Conservation (phyloP, 805 yeast species). For the Metschnikowia lunata region DNA sequence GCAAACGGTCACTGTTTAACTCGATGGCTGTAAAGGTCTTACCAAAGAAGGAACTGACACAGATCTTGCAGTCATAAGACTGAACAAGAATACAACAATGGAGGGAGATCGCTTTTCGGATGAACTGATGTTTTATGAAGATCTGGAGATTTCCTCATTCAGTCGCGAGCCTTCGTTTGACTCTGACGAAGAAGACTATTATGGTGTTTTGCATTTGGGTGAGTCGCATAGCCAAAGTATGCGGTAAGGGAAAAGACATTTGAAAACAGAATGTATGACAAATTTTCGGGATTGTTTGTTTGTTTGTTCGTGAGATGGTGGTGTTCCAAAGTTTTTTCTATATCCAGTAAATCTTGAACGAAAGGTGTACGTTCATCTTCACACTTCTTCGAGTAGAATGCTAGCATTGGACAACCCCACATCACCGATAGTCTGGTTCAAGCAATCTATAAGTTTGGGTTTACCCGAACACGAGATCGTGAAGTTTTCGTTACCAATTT, state of each 20-base stretch:
- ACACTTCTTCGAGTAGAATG: constrained; percentile 53
- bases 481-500: constrained; percentile 36
- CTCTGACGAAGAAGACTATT: constrained; percentile 9
- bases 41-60: constrained; percentile 12
- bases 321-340: too few species aligned
- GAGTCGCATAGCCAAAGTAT: background rate
- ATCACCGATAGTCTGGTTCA: constrained; percentile 58
- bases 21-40: constrained; percentile 15
- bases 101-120: background rate
- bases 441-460: constrained; percentile 49
- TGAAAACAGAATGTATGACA: too few species aligned
- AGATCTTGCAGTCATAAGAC: constrained; percentile 11
- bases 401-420: constrained; percentile 84
- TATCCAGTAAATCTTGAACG: too few species aligned
- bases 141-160: constrained; percentile 4
- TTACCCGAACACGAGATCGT: constrained; percentile 31
- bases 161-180: constrained; percentile 2
- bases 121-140: background rate
- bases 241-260: too few species aligned
- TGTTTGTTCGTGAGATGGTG: too few species aligned
- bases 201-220: constrained; percentile 7
- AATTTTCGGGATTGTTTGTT: too few species aligned
- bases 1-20: constrained; percentile 9
- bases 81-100: background rate
- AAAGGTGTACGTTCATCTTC: background rate